phyloP scores from a whole-genome alignment of 2,329 filamentous ascomycete species.

The Fusarium albidum region DNA sequence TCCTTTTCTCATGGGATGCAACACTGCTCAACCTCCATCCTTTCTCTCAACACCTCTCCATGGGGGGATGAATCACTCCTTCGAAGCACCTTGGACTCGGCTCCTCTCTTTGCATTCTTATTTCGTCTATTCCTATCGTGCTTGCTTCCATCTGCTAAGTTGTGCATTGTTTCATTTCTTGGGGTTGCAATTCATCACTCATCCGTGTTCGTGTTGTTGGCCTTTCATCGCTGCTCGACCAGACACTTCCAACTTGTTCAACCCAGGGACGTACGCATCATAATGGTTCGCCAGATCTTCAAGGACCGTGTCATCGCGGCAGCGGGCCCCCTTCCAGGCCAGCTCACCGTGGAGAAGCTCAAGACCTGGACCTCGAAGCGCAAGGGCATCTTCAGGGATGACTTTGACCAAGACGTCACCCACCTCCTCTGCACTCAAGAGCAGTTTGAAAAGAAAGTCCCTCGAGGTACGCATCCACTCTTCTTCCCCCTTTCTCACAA shows the following conservation, averaged over 20 bases:
- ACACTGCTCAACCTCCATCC: slow-evolving; percentile 5
- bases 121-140: no score
- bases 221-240: no score
- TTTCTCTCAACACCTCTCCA: background rate
- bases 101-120: background rate
- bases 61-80: background rate
- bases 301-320: slow-evolving; percentile 62
- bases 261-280: background rate
- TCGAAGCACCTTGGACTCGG: background rate
- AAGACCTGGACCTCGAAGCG: slow-evolving; percentile 70
- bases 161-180: no score
- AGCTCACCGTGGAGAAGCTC: slow-evolving; percentile 63
- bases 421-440: slow-evolving; percentile 75
- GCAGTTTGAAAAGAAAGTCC: slow-evolving; percentile 60
- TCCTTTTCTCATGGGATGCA: slow-evolving; percentile 10
- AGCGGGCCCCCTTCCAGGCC: slow-evolving; percentile 64
- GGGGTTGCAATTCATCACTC: no score
- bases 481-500: background rate
- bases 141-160: no score
- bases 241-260: background rate
- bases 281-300: slow-evolving; percentile 56
- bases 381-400: slow-evolving; percentile 64
- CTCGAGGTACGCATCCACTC: slow-evolving; percentile 44
- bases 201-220: no score
- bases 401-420: slow-evolving; percentile 66